Base-by-base conservation (phyloP, 139 green algal species). In the Marvania coccoides region DNA sequence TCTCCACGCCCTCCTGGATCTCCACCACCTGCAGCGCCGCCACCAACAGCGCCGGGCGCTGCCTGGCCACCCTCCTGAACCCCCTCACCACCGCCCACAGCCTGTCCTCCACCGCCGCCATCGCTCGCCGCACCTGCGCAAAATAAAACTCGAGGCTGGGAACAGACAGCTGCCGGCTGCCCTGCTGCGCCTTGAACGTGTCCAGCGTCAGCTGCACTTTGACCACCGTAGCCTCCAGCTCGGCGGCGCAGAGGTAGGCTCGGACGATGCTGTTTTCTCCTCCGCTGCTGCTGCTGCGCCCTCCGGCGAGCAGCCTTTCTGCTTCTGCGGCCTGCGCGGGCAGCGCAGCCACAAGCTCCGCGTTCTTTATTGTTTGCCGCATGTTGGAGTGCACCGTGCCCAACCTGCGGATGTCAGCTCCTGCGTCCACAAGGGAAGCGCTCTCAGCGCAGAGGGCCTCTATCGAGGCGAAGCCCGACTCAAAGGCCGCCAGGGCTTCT, bases 371-470 rank as follows among this genome's bases (percentile, higher is more conserved):
- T n/a, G 79, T 85, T 62, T 85, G 81, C 34, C 70, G 47, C 63
- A 95, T 48, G 69, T 95, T 94, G 48, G 65, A 67, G 63, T 91
- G 81, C 34, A 89, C 81, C 14, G 79, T 70, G 28, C 58, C 76
- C 42, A 95, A 75, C 26, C 78, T 46, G 40, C 79, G 69, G 56
- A 95, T 93, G 64, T 84, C 85, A 45, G 90, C 87, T 37, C 89
- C 80, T 69, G 90, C 75, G 37, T 91, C 78, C 2, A 95, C 84
- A 33, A 92, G 65, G 5, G 58, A 70, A 2, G 77, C 26, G 67
- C 81, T 90, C 69, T 95, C 88, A 12, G 63, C 77, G 65, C 88
- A 94, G 30, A 95, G 77, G 39, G 61, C 69, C 42, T 69, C 58
- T 8, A 86, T 86, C 8, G 62, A 61, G 47, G 63, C 19, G 33